phyloP scores from a whole-genome alignment of 495 filamentous ascomycete species.

The Neurospora cerealis region DNA sequence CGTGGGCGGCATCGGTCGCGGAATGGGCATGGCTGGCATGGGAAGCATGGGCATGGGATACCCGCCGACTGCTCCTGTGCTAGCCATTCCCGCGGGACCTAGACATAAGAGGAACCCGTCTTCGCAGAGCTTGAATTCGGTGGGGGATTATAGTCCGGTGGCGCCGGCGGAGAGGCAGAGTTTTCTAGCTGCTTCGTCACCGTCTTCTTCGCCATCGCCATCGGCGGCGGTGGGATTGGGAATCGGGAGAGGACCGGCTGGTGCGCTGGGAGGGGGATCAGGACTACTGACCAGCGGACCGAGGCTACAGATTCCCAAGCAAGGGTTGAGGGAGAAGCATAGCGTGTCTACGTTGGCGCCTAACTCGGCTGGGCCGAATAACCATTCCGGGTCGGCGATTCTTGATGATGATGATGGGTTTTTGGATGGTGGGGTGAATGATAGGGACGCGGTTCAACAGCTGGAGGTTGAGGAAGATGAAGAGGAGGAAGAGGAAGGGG shows the following conservation, averaged over 20 bases:
- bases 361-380: conserved; percentile 26
- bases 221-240: conserved; percentile 6
- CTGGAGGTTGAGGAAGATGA: conserved; percentile 2
- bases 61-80: not conserved
- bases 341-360: conserved; percentile 45
- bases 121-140: conserved; percentile 35
- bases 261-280: too few relatives aligned
- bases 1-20: conserved; percentile 2
- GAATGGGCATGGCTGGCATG: not conserved
- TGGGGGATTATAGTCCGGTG: conserved; percentile 22
- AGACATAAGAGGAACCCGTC: conserved; percentile 29
- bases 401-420: conserved; percentile 4
- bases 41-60: not conserved
- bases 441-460: not conserved
- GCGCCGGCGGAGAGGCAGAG: conserved; percentile 1
- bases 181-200: conserved; percentile 4
- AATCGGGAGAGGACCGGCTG: too few relatives aligned
- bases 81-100: conserved; percentile 1
- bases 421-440: not conserved
- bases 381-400: conserved; percentile 9
- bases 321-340: conserved; percentile 34
- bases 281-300: too few relatives aligned
- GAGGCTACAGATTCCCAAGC: not conserved
- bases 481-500: conserved; percentile 18
- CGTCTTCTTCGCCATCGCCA: conserved; percentile 1